Evolutionary conservation across 208 protist genomes (phyloP).

Genomic region (Histomonas meleagridis): DNA sequence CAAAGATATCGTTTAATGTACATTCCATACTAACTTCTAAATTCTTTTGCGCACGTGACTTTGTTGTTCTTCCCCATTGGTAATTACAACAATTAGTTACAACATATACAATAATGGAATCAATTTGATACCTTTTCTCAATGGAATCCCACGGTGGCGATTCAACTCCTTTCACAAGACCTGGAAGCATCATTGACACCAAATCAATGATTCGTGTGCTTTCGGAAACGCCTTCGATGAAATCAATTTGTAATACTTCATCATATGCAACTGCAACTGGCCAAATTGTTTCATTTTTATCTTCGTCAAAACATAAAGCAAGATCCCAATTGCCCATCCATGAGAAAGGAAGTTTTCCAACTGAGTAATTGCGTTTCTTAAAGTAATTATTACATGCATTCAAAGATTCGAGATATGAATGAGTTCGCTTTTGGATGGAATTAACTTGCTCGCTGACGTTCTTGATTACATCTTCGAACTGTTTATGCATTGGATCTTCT

Average conservation of each 20-base stretch:
- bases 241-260: constrained; percentile 30
- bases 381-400: not conserved
- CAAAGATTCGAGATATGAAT: not conserved
- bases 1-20: not conserved
- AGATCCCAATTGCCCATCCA: constrained; percentile 26
- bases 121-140: not conserved
- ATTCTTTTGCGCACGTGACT: not conserved
- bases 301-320: not conserved
- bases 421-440: not conserved
- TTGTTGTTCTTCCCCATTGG: not conserved
- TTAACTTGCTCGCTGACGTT: not conserved
- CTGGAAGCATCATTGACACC: not conserved
- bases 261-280: constrained; percentile 27
- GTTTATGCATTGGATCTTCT: not conserved
- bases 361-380: not conserved
- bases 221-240: not conserved
- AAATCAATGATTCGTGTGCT: not conserved
- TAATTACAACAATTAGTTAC: not conserved
- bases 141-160: not conserved
- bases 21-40: not conserved
- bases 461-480: not conserved
- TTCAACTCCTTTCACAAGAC: not conserved
- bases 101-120: not conserved
- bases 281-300: constrained; percentile 35
- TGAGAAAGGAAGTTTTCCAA: not conserved